phyloP scores from a whole-genome alignment of 2,329 filamentous ascomycete genomes.

The Annulohypoxylon truncatum region DNA sequence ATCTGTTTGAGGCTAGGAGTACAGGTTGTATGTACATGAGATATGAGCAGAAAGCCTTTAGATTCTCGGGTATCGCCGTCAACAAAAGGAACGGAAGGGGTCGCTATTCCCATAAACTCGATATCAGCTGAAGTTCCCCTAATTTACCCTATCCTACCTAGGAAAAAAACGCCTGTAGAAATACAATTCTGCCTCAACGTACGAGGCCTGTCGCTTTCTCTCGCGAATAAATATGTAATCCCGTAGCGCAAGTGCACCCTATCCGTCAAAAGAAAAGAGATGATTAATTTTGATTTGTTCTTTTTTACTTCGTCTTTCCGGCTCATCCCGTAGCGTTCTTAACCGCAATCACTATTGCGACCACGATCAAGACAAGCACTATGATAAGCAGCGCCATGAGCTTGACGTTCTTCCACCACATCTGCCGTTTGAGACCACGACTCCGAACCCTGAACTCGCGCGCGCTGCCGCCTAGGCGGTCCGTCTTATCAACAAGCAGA shows the following conservation, averaged over 20 bases:
- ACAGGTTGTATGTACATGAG: constrained; percentile 41
- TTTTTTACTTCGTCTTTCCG: neutral
- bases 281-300: neutral
- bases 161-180: constrained; percentile 25
- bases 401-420: constrained; percentile 99
- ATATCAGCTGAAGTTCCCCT: neutral
- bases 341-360: constrained; percentile 65
- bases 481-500: constrained; percentile 95
- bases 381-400: constrained; percentile 83
- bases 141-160: constrained; percentile 1
- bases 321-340: constrained; percentile 56
- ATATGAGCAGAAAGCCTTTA: constrained; percentile 38
- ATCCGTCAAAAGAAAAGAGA: neutral
- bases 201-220: neutral
- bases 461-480: constrained; percentile 86
- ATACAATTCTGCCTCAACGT: constrained; percentile 17
- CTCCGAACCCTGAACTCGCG: constrained; percentile 91
- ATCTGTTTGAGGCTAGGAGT: constrained; percentile 19
- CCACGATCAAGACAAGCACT: constrained; percentile 70
- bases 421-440: constrained; percentile 85
- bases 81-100: constrained; percentile 31
- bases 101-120: constrained; percentile 13
- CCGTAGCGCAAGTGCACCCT: neutral
- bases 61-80: constrained; percentile 37
- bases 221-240: neutral